A percentile compares a stretch with the other conserved stretches of the same genome.
Conservation (phyloP, 805 yeast species). For the Metschnikowia matae region DNA sequence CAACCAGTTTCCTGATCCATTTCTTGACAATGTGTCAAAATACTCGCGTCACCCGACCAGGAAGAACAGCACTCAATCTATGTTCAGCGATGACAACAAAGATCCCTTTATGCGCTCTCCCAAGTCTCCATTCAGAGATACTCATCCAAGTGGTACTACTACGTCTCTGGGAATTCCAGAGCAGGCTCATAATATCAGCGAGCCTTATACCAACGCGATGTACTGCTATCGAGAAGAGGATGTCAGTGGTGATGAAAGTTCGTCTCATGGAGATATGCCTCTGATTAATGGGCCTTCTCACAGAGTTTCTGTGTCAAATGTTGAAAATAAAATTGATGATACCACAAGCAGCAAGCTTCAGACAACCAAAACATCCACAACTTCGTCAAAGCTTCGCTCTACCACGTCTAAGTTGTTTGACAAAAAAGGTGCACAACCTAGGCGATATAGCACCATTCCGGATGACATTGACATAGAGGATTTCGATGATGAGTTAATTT, state of each 20-base stretch:
- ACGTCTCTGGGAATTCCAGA: conserved; percentile 5
- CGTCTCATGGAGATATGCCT: conserved; percentile 28
- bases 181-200: conserved; percentile 19
- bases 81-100: conserved; percentile 13
- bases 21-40: conserved; percentile 17
- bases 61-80: conserved; percentile 13
- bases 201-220: conserved; percentile 25
- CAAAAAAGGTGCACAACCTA: conserved; percentile 64
- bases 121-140: conserved; percentile 8
- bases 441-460: conserved; percentile 69
- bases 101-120: conserved; percentile 11
- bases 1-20: conserved; percentile 23
- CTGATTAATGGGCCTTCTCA: conserved; percentile 11
- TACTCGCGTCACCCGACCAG: conserved; percentile 13
- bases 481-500: conserved; percentile 49
- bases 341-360: conserved; percentile 15
- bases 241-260: conserved; percentile 26
- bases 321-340: conserved; percentile 3
- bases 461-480: conserved; percentile 56
- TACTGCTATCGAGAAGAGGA: conserved; percentile 27
- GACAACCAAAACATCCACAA: conserved; percentile 27
- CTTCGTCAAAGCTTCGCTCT: conserved; percentile 48
- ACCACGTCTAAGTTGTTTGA: conserved; percentile 74
- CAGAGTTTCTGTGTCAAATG: conserved; percentile 1
- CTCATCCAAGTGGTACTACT: background rate